Evolutionary conservation across 805 yeast genomes (phyloP), one percentile per base, ranked within the genome.

Genomic region (Saccharomyces paradoxus): DNA sequence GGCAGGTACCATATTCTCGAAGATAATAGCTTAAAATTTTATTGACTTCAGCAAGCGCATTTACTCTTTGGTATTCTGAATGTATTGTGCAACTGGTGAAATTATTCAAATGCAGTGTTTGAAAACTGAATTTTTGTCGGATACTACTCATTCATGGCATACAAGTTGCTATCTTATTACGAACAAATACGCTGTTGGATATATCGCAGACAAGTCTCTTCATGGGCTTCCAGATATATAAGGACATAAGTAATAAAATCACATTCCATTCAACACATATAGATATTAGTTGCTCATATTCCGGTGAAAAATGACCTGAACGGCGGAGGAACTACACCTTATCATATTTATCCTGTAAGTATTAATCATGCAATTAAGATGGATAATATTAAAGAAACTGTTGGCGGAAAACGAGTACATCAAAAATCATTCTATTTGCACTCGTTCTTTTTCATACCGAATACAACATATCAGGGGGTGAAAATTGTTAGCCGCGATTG

Each of bases 311-410:
- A 12, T 12, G n/a, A 1, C 26, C 31, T n/a, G 31, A 50, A 63
- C 82, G 85, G 81, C 84, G 84, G 79, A 80, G 78, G 79, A 62
- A 78, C 81, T 50, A 65, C 77, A 17, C 74, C 81, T n/a, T 81
- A 31, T 10, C 37, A 9, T 31, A 31, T 31, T 14, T 31, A 9
- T 14, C 37, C 2, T 31, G 14, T n/a, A 81, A 77, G 81, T 30
- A 81, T 74, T 70, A 78, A 80, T 31, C 37, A 31, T 31, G n/a
- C 37, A 31, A 31, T 31, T 5, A 31, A 12, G 37, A 31, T 31
- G 37, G n/a, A 31, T 10, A 14, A 12, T 9, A 31, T 31, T 31
- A 31, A 31, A 31, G 14, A 9, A 31, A 31, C 14, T 12, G 14
- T 31, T 30, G 13, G 37, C 37, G 12, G 37, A 31, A 4, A 31